Conservation (phyloP, 441 rosid species). For the Erodium moschatum region DNA sequence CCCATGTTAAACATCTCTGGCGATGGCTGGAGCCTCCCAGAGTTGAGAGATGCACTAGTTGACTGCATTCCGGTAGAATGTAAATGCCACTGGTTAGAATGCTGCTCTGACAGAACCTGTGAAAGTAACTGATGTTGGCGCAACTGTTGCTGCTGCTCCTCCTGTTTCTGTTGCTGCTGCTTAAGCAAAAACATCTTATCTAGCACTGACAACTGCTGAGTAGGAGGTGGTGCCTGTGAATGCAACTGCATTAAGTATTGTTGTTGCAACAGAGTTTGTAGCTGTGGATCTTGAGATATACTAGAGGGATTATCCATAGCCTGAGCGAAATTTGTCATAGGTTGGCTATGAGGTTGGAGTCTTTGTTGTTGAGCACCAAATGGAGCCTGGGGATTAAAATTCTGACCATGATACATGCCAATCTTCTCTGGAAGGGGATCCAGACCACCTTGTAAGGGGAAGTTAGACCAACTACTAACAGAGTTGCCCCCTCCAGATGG, state of each 20-base stretch:
- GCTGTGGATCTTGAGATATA: conserved; percentile 63
- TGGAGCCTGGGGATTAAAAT: conserved; percentile 46
- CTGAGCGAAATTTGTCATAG: conserved; percentile 53
- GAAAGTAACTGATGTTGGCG: conserved; percentile 74
- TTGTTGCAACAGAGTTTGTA: conserved; percentile 66
- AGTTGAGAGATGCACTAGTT: conserved; percentile 45
- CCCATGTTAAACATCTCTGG: conserved; percentile 48
- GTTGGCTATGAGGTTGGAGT: conserved; percentile 37
- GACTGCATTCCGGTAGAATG: conserved; percentile 39
- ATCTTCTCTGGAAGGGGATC: conserved; percentile 54
- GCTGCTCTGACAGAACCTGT: conserved; percentile 68
- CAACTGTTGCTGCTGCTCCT: conserved; percentile 66
- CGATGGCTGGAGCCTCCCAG: conserved; percentile 40
- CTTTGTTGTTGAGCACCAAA: conserved; percentile 68
- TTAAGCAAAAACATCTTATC: conserved; percentile 66
- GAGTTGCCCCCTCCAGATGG: conserved; percentile 44
- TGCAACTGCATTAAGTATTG: conserved; percentile 67
- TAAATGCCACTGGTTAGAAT: conserved; percentile 39
- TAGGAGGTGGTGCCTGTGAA: conserved; percentile 49
- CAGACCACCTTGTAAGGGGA: conserved; percentile 41
- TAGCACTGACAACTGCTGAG: conserved; percentile 60
- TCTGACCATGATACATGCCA: conserved; percentile 45
- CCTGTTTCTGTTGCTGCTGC: conserved; percentile 66
- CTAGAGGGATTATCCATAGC: conserved; percentile 48
- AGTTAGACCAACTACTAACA: conserved; percentile 53